Conservation (phyloP, 2,329 filamentous ascomycete genomes). For the Fusarium graminum region DNA sequence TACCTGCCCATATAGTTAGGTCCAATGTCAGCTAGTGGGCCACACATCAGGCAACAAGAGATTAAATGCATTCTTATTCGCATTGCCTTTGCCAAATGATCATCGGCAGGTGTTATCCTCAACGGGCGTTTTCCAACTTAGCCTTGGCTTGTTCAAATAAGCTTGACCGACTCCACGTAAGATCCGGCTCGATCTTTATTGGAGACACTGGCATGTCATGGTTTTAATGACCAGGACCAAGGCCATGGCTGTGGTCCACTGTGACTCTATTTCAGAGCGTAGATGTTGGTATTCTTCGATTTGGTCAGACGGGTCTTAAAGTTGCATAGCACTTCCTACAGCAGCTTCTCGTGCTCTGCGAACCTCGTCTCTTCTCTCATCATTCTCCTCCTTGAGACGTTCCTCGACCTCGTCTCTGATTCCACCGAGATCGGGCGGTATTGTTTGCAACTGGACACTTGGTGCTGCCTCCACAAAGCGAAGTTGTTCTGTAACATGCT, state of each 20-base stretch:
- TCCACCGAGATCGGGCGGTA: slow-evolving; percentile 80
- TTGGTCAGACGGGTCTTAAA: slow-evolving; percentile 43
- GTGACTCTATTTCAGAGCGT: slow-evolving; percentile 7
- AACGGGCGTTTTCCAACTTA: neutral
- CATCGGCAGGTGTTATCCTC: slow-evolving; percentile 7
- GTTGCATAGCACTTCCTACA: slow-evolving; percentile 69
- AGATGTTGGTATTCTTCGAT: neutral
- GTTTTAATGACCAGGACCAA: slow-evolving; percentile 18
- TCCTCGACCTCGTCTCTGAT: slow-evolving; percentile 78
- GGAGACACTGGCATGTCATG: neutral
- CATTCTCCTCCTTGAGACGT: slow-evolving; percentile 72
- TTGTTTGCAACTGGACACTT: slow-evolving; percentile 84
- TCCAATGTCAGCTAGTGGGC: slow-evolving; percentile 6
- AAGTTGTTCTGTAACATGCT: slow-evolving; percentile 85
- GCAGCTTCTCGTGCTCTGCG: slow-evolving; percentile 69
- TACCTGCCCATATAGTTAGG: slow-evolving; percentile 7
- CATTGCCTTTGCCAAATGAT: slow-evolving; percentile 3
- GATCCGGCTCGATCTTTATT: slow-evolving; percentile 18
- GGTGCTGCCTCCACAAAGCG: slow-evolving; percentile 87
- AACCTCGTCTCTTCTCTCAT: slow-evolving; percentile 68
- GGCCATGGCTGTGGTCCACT: neutral
- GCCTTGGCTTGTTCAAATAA: neutral
- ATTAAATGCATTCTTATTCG: slow-evolving; percentile 5
- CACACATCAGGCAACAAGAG: slow-evolving; percentile 7
- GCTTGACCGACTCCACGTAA: slow-evolving; percentile 4